phyloP scores from a whole-genome alignment of 176 grass and related monocot genomes.

The Triticum dicoccoides region DNA sequence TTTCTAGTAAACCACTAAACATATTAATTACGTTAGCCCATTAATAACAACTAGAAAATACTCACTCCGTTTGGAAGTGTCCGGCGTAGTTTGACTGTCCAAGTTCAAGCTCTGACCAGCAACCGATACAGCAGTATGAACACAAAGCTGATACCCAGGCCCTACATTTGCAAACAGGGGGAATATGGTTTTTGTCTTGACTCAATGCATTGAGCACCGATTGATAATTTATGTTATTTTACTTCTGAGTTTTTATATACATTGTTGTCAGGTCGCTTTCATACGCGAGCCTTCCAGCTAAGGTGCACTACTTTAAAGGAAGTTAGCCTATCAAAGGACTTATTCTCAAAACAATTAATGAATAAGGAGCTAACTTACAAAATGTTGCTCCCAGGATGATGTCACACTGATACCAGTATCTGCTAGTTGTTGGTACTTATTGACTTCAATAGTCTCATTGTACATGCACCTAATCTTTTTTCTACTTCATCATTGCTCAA shows the following conservation, averaged over 20 bases:
- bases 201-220: not conserved
- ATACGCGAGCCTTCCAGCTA: not conserved
- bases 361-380: slow-evolving; percentile 1
- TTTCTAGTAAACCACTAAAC: not conserved
- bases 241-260: not conserved
- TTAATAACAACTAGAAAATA: not conserved
- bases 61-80: not conserved
- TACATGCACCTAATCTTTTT: not conserved
- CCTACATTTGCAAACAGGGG: not conserved
- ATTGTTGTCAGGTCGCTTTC: not conserved
- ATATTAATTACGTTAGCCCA: not conserved
- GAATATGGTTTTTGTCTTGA: not conserved
- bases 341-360: not conserved
- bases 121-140: not conserved
- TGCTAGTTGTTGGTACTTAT: not conserved
- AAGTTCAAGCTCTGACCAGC: not conserved
- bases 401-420: not conserved
- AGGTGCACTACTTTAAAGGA: slow-evolving; percentile 1
- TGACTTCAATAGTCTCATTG: not conserved
- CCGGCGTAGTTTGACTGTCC: not conserved
- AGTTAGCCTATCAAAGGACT: not conserved
- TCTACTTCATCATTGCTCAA: not conserved
- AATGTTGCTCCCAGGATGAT: not conserved
- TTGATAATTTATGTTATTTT: not conserved
- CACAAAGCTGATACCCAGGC: not conserved